A percentile compares a stretch with the other conserved stretches of the same genome.
phyloP scores from a whole-genome alignment of 306 rosid species.

The Alnus rubra region DNA sequence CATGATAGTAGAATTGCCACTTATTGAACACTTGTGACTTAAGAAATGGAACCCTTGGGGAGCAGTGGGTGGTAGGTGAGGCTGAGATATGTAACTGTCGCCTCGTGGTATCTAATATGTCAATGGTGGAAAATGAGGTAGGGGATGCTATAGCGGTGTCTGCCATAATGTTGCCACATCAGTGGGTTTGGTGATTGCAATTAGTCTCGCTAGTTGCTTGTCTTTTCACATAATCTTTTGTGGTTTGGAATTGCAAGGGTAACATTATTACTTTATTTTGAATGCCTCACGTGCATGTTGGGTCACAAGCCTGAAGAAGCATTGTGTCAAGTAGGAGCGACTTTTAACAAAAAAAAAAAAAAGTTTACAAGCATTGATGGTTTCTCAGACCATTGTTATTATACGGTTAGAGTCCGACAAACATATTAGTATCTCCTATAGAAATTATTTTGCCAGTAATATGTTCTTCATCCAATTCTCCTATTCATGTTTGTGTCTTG shows the following conservation, averaged over 20 bases:
- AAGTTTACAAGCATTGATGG: background rate
- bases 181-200: background rate
- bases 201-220: background rate
- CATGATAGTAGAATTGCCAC: background rate
- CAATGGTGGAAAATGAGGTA: background rate
- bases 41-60: background rate
- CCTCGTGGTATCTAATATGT: background rate
- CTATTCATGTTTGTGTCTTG: background rate
- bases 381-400: background rate
- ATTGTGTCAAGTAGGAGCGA: background rate
- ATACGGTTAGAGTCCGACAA: background rate
- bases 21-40: background rate
- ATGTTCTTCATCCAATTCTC: background rate
- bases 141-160: background rate
- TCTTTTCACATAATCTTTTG: background rate
- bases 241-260: background rate
- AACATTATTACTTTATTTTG: conserved; percentile 7
- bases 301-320: background rate
- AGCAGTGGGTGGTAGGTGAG: conserved; percentile 4
- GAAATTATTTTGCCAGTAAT: background rate
- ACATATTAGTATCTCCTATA: too few species aligned
- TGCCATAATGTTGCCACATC: background rate
- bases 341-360: background rate
- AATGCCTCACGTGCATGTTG: background rate
- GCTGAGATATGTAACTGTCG: background rate